Evolutionary conservation across 2,329 filamentous ascomycete genomes (phyloP).

Genomic region (Colletotrichum sp.): DNA sequence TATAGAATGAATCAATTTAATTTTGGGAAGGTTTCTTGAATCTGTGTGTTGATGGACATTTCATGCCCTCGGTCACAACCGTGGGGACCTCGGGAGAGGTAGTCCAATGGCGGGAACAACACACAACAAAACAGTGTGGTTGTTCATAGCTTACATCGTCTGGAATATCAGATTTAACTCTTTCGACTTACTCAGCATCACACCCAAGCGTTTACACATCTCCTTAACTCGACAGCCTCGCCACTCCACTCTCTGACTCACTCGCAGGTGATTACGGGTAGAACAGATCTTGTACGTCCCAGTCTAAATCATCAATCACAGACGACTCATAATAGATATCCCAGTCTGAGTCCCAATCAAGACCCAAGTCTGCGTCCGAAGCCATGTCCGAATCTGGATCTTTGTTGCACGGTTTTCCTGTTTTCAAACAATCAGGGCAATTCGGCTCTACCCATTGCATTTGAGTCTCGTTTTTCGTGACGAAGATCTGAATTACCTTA

Average conservation of each 20-base stretch:
- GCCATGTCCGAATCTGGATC: fast-evolving
- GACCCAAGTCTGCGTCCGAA: background rate
- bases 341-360: background rate
- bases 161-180: no score
- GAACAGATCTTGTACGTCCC: background rate
- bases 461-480: background rate
- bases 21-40: no score
- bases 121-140: no score
- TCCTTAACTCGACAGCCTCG: no score
- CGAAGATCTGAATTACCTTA: background rate
- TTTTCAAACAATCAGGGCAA: background rate
- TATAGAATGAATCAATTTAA: no score
- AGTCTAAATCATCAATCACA: background rate
- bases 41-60: no score
- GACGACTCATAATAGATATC: background rate
- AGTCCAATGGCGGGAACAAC: no score
- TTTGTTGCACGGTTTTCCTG: background rate
- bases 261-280: fast-evolving
- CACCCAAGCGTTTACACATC: no score
- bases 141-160: no score
- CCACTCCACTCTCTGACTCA: fast-evolving
- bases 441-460: background rate
- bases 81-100: no score
- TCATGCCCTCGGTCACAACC: no score
- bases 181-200: no score